Evolutionary conservation across 2,329 filamentous ascomycete genomes (phyloP), one percentile per base, ranked within the genome.

Genomic region (Trichoderma simmonsii): DNA sequence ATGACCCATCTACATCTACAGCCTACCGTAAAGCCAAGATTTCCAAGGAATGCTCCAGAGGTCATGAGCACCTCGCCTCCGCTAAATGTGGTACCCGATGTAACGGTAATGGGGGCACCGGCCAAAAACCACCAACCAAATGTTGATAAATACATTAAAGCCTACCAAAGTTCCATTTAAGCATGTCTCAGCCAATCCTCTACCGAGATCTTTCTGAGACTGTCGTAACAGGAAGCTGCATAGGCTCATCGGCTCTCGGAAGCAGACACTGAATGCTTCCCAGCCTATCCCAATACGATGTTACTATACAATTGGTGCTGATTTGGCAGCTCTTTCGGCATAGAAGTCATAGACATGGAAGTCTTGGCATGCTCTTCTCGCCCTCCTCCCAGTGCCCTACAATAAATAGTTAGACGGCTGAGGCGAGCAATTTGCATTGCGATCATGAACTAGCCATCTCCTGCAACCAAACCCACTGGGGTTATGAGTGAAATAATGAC

Each of bases 161-260:
- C 28, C 26, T 48, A 61, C 56, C 30, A 69, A 69, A 61, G 66
- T 69, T 69, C 66, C 56, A 18, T 69, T 69, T 69, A 69, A 69
- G 56, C 66, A 69, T 61, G 65, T 59, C 54, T n/a, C 34, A 68
- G 54, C 54, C 54, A 68, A 57, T 68, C 54, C 28, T 43, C 15
- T 14, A 59, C 54, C 14, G n/a, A 56, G 54, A 57, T 57, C 36
- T 67, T 67, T 28, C 34, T 39, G 34, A 51, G 57, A 34, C 64
- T 43, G 39, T 39, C 54, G 48, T 18, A 32, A 43, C 18, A 48
- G 54, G 65, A 56, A 59, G 65, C 65, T 60, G 15, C 24, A 64
- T 21, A 48, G 39, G 26, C 5, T 7, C 18, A 32, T 64, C 28
- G 62, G 26, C 39, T 51, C 7, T 62, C 54, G 54, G 54, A 21